Evolutionary conservation across 2,329 filamentous ascomycete species (phyloP), one percentile per base, ranked within the genome.

Genomic region (Exophiala viscosa): DNA sequence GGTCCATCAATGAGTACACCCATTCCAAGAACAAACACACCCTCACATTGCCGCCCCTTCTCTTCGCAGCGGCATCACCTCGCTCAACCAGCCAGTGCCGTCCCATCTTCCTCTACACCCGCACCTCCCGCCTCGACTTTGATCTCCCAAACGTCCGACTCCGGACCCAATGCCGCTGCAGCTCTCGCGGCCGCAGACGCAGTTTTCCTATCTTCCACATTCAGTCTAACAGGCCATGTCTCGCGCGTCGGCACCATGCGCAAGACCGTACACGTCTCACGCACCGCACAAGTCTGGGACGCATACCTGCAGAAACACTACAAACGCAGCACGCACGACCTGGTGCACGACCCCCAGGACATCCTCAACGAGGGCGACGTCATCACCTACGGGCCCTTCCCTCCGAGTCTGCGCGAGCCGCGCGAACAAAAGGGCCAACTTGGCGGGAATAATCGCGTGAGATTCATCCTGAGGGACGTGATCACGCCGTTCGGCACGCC

Each of bases 321-420:
- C 49, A 57, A 45, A 23, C 52, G 51, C 17, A 20, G 43, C 11
- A 34, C 46, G 20, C 58, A 56, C 49, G 42, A 50, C 15, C 51
- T 61, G 33, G 60, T 59, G 14, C 61, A 63, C 55, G 61, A 63
- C 36, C 53, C 57, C 8, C 42, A 54, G 15, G 43, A 53, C 32
- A 53, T 59, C 11, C 45, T 61, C 11, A 52, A 48, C 43, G 60
- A 59, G 14, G 61, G 61, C n/a, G 61, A 63, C 42, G 57, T 63
- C 9, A 45, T 61, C 28, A 50, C 52, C 15, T 57, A 52, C 50
- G 55, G 52, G 6, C 33, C 34, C 5, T 62, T 59, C 46, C 52
- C 56, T 4, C 51, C 54, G 10, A 35, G 36, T 11, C 46, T 55
- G 44, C 45, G 23, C 6, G 45, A 43, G 18, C 40, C 38, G 13